These are phyloP conservation scores for Aspergillus quadrilineatus DNA, from an alignment of 2,329 filamentous ascomycete species.

Conservation along the genomic window DNA sequence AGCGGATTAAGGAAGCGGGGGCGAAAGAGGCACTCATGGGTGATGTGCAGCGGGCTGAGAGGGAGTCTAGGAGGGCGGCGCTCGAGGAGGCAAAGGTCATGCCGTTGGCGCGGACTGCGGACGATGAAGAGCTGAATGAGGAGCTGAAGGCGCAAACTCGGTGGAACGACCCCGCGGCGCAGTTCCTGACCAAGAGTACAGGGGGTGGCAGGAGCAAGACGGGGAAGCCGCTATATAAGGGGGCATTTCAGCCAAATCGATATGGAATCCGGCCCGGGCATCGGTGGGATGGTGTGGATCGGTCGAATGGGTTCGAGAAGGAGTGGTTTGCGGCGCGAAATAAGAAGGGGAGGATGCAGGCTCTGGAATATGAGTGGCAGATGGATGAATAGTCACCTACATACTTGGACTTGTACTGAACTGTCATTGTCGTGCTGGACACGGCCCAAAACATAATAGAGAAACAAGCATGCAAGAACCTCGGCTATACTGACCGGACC, in stretches of 20 bases:
- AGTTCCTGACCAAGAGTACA: constrained; percentile 64
- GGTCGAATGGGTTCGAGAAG: constrained; percentile 88
- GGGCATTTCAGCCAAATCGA: constrained; percentile 80
- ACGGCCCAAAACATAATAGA: background rate
- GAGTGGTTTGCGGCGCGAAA: constrained; percentile 91
- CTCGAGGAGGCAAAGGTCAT: constrained; percentile 80
- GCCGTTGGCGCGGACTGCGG: constrained; percentile 73
- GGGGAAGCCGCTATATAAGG: constrained; percentile 70
- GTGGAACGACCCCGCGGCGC: constrained; percentile 93
- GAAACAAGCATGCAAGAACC: background rate
- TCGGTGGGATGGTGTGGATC: constrained; percentile 95
- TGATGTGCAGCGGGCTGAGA: constrained; percentile 75
- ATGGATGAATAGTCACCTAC: constrained; percentile 70
- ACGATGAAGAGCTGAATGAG: constrained; percentile 82
- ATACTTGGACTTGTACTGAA: background rate
- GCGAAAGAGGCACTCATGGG: constrained; percentile 73
- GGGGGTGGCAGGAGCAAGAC: constrained; percentile 45
- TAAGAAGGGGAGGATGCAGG: constrained; percentile 69
- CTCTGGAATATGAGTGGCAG: constrained; percentile 89
- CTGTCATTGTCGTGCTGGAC: background rate
- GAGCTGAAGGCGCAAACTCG: constrained; percentile 73
- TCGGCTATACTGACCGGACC: background rate
- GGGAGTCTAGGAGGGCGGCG: constrained; percentile 62
- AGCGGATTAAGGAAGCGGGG: constrained; percentile 61
- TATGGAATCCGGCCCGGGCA: constrained; percentile 92